Conservation (phyloP, 306 rosid genomes). For the Parietaria judaica region DNA sequence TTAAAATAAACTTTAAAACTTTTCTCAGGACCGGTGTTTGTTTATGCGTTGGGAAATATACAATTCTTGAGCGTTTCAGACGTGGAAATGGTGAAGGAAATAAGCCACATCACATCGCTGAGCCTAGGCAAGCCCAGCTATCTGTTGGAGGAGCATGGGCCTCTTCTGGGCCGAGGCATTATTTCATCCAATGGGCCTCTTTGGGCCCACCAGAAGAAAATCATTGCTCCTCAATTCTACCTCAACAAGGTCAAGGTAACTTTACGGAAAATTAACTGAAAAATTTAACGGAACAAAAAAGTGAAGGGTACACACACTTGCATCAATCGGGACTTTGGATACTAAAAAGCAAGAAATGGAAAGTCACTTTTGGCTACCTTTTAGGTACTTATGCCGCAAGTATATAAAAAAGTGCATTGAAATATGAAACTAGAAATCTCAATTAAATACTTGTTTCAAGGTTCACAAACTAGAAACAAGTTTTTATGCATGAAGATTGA, state of each 20-base stretch:
- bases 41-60: conserved; percentile 26
- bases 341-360: too few species aligned
- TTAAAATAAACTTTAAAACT: too few species aligned
- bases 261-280: background rate
- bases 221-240: conserved; percentile 35
- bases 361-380: too few species aligned
- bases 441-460: too few species aligned
- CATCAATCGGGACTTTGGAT: too few species aligned
- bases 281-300: too few species aligned
- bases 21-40: conserved; percentile 22
- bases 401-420: too few species aligned
- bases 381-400: too few species aligned
- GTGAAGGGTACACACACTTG: too few species aligned
- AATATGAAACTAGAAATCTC: too few species aligned
- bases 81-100: conserved; percentile 31
- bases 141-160: conserved; percentile 23
- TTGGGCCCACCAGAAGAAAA: conserved; percentile 40
- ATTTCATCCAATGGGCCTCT: conserved; percentile 26
- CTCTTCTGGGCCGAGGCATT: conserved; percentile 32
- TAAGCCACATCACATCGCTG: conserved; percentile 20
- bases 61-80: conserved; percentile 22
- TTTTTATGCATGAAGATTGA: too few species aligned
- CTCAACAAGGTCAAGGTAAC: conserved; percentile 36
- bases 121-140: conserved; percentile 31
- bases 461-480: too few species aligned